Percentiles rank a stretch among this genome's conserved stretches.
Conservation (phyloP, 345 rosid genomes). For the Noccaea bulbosa region DNA sequence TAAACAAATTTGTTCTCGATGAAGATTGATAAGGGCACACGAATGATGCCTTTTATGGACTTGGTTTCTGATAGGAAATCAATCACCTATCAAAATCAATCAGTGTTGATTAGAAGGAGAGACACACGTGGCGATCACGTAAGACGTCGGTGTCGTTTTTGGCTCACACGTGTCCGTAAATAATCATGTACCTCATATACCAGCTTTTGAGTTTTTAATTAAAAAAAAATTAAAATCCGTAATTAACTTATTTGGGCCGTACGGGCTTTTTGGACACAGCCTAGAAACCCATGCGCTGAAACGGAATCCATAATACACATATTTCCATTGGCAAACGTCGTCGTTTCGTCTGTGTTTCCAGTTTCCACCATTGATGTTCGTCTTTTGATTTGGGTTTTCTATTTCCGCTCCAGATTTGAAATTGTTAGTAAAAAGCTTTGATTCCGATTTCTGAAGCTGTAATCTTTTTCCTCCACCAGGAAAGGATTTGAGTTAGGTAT, state of each 20-base stretch:
- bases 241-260: constrained; percentile 11
- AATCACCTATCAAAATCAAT: not conserved
- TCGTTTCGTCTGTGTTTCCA: constrained; percentile 12
- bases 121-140: constrained; percentile 26
- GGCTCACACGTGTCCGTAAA: constrained; percentile 8
- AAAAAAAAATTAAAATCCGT: not conserved
- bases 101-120: not conserved
- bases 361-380: not conserved
- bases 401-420: constrained; percentile 44
- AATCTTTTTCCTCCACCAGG: not conserved
- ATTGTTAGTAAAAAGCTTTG: not conserved
- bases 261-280: constrained; percentile 6
- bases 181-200: too few species aligned
- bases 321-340: not conserved
- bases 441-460: constrained; percentile 27
- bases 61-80: constrained; percentile 5
- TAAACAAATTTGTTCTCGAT: not conserved
- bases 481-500: constrained; percentile 27
- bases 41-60: not conserved
- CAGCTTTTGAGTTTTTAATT: not conserved
- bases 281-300: not conserved
- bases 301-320: not conserved
- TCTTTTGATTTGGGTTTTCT: constrained; percentile 5
- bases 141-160: constrained; percentile 2
- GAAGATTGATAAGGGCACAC: not conserved